Percentiles rank a stretch among this genome's conserved stretches.
These are phyloP conservation scores for Sporothrix brunneoviolacea DNA, from an alignment of 2,329 filamentous ascomycete species.

Conservation along the genomic window DNA sequence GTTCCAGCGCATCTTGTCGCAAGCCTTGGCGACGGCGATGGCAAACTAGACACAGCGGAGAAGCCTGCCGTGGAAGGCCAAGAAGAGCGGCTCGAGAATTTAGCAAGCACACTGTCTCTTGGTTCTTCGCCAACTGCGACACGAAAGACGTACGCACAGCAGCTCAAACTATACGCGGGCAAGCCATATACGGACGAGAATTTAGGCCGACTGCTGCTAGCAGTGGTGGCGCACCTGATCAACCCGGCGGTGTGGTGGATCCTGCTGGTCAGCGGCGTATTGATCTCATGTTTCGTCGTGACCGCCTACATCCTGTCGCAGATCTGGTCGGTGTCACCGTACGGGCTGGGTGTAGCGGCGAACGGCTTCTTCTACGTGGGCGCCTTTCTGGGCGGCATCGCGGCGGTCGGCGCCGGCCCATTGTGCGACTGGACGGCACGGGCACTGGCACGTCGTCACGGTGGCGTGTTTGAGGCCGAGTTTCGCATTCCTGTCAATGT, in stretches of 20 bases:
- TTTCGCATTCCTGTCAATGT: conserved; percentile 20
- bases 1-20: neutral
- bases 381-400: conserved; percentile 32
- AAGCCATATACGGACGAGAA: conserved; percentile 14
- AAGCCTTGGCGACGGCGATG: neutral
- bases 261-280: conserved; percentile 19
- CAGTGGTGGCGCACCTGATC: conserved; percentile 17
- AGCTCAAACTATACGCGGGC: neutral
- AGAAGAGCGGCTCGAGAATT: too few relatives aligned
- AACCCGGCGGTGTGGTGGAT: conserved; percentile 22
- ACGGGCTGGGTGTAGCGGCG: conserved; percentile 31
- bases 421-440: conserved; percentile 21
- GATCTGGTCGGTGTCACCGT: conserved; percentile 18
- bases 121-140: too few relatives aligned
- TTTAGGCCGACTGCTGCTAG: conserved; percentile 15
- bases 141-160: neutral
- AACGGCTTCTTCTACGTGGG: conserved; percentile 38
- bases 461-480: conserved; percentile 19
- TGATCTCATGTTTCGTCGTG: conserved; percentile 18
- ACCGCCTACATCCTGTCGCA: conserved; percentile 19
- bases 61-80: too few relatives aligned
- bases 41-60: neutral
- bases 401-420: conserved; percentile 27
- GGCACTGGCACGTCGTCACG: conserved; percentile 11
- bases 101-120: too few relatives aligned